Base-by-base conservation (phyloP, 2,329 filamentous ascomycete species). In the Fusarium duplospermum region DNA sequence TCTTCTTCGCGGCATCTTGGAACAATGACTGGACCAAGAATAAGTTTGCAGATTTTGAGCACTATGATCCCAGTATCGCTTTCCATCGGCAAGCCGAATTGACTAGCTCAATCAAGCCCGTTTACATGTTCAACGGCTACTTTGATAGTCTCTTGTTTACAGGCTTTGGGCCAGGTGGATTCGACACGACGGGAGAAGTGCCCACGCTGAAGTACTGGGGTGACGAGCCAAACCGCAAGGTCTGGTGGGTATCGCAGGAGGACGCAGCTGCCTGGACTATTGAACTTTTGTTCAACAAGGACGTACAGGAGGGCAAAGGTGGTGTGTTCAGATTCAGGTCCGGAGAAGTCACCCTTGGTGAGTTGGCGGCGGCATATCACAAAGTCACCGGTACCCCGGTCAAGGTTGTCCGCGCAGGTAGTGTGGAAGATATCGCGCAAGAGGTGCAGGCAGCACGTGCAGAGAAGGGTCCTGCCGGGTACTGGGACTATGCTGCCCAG, bases 21-120 rank as follows among this genome's bases (percentile, higher is more conserved):
- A 67, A 59, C 27, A 54, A 54, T 16, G 29, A 64, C 64, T 67
- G 52, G 67, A 61, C 31, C 16, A 67, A 57, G 16, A 47, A 64
- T 7, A 50, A 36, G 20, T 50, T 47, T 50, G 67, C 64, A 8
- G 60, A 64, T 5, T 61, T 54, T 22, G 50, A 63, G 24, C 35
- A 45, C 40, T 70, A 70, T 24, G 64, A 70, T 42, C 24, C 29
- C 10, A 13, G 38, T 31, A 56, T 70, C 13, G 40, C 67, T 1
- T 67, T 70, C 13, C 10, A 56, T 2, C 27, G 50, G 8, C 64
- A 70, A n/a, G 67, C 36, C 1, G 60, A 18, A 6, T 18, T 70
- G 35, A 67, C 64, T 4, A 64, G 59, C 35, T 10, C 57, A 3
- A 54, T 69, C 22, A 52, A 54, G 27, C 67, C 63, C 2, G 52